Evolutionary conservation across 768 basidiomycete genomes (phyloP), one percentile per base, ranked within the genome.

Genomic region (Leccinum uliginosum): DNA sequence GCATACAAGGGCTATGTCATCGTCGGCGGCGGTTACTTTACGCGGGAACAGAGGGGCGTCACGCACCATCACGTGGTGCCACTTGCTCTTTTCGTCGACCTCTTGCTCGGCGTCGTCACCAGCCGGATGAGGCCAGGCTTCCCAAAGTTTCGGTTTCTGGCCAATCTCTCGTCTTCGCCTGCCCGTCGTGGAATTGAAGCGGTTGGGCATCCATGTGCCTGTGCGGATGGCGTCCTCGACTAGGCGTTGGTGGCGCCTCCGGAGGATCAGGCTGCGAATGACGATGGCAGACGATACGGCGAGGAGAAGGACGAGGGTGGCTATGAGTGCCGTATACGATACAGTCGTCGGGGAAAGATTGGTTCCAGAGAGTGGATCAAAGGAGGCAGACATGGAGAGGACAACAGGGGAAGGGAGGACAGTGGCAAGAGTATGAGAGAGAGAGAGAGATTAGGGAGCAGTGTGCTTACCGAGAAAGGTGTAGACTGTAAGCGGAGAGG

Each of bases 201-300:
- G 60, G n/a, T 57, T 26, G 12, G 81, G 78, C 10, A 80, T 58
- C 79, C 82, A 86, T 7, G 84, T 83, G 9, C 85, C 85, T 56
- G 83, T 82, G 23, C 79, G 74, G 59, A 86, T 86, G 17, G 84
- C 85, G 58, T 86, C 83, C 52, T 81, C 83, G 30, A 86, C 73
- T 63, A 83, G 66, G 6, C 76, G 77, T 17, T 81, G 78, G 55
- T 84, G 83, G 4, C 87, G 79, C 14, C 84, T 72, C 3, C 87
- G 78, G n/a, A 87, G 75, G 40, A 87, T 59, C 56, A 86, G 77
- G 21, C 84, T 86, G 34, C 87, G 83, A 47, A 81, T 61, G 58
- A 88, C 80, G 65, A 88, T 86, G 12, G 84, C 84, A 3, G 80
- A 80, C 9, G 85, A 86, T n/a, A 89, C 81, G 40, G 77, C 75